Conservation (phyloP, 371 early-diverging fungal species). For the Mucor mucedo region DNA sequence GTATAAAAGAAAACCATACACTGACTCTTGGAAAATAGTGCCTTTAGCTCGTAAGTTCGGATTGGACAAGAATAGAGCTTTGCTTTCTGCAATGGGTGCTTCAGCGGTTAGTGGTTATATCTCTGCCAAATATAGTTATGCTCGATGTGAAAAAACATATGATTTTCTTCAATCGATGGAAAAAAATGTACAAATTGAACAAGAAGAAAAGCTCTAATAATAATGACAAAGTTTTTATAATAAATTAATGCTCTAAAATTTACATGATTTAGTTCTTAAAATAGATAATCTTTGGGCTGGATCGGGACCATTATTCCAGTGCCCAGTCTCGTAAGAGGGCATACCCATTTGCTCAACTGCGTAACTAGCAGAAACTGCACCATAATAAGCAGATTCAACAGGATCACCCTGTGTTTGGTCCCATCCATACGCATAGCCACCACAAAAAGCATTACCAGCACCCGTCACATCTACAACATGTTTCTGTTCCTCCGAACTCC, state of each 20-base stretch:
- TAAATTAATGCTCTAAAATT: not conserved
- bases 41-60: conserved; percentile 23
- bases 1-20: too few relatives aligned
- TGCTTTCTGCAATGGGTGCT: conserved; percentile 25
- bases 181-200: not conserved
- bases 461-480: conserved; percentile 52
- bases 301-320: conserved; percentile 40
- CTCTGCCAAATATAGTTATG: conserved; percentile 21
- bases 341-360: conserved; percentile 52
- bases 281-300: conserved; percentile 29
- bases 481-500: conserved; percentile 1
- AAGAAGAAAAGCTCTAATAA: not conserved
- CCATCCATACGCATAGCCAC: conserved; percentile 44
- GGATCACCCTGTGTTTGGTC: conserved; percentile 33
- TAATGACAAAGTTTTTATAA: not conserved
- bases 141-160: conserved; percentile 24
- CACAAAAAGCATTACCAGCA: conserved; percentile 58
- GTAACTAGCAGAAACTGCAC: conserved; percentile 50
- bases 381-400: conserved; percentile 38
- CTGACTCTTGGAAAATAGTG: not conserved
- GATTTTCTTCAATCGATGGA: conserved; percentile 24
- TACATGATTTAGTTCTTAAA: conserved; percentile 19
- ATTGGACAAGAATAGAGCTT: conserved; percentile 23
- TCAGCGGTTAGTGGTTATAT: conserved; percentile 27
- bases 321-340: conserved; percentile 21